These are phyloP conservation scores for Medicago arabica DNA, from an alignment of 306 rosid genomes.

Conservation along the genomic window DNA sequence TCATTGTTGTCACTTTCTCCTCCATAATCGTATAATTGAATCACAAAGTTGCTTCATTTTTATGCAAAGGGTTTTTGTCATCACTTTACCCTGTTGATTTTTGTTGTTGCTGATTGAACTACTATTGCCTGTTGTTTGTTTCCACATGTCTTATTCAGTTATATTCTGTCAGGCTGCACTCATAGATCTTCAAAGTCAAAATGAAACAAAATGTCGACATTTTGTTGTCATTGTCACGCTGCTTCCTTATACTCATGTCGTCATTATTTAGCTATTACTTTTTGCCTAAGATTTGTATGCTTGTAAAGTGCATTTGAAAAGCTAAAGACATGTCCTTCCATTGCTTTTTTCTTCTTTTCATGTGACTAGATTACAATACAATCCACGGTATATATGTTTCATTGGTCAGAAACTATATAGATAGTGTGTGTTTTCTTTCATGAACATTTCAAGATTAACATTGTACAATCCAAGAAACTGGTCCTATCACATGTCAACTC, in stretches of 20 bases:
- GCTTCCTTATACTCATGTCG: constrained; percentile 6
- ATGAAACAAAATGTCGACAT: constrained; percentile 15
- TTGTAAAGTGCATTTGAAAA: not conserved
- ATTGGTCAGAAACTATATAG: not conserved
- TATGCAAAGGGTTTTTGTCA: not conserved
- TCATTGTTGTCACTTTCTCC: not conserved
- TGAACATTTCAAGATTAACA: not conserved
- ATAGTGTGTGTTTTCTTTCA: not conserved
- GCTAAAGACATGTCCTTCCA: not conserved
- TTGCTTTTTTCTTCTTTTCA: not conserved
- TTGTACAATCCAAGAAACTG: not conserved
- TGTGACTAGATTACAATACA: not conserved
- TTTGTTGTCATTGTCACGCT: not conserved
- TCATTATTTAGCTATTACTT: constrained; percentile 13
- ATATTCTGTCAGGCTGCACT: not conserved
- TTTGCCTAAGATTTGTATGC: not conserved
- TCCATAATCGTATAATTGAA: not conserved
- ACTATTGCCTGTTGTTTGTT: not conserved
- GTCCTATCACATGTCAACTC: not conserved
- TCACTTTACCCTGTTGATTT: too few relatives aligned
- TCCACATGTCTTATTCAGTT: not conserved
- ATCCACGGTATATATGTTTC: not conserved
- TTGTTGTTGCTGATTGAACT: too few relatives aligned
- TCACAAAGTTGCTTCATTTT: not conserved
- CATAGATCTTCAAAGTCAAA: not conserved